Percentiles rank a stretch among this genome's conserved stretches.
Conservation (phyloP, 1,139 yeast species). For the Taphrina pruni region DNA sequence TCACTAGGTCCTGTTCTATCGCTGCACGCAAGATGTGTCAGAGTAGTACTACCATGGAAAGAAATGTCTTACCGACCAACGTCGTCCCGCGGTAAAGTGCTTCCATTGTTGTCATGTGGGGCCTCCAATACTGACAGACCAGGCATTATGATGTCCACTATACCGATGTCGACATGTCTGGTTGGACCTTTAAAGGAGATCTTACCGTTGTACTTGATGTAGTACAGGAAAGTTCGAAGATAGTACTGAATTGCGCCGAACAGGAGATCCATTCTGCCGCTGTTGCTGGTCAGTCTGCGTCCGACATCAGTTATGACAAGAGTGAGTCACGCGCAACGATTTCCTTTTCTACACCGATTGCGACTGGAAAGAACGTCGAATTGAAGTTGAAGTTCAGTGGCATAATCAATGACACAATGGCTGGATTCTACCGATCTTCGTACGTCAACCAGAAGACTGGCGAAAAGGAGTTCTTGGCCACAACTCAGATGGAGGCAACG, state of each 20-base stretch:
- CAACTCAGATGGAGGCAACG: conserved; percentile 86
- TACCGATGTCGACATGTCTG: conserved; percentile 69
- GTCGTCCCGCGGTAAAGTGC: conserved; percentile 38
- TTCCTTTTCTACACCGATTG: conserved; percentile 60
- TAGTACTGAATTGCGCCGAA: conserved; percentile 68
- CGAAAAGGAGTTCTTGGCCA: conserved; percentile 66
- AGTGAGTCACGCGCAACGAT: conserved; percentile 71
- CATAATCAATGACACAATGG: conserved; percentile 69
- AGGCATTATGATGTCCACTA: conserved; percentile 68
- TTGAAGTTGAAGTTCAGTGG: conserved; percentile 70
- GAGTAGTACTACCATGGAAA: conserved; percentile 12
- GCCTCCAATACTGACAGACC: not conserved
- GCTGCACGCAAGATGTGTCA: conserved; percentile 37
- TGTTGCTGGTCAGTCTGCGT: conserved; percentile 44
- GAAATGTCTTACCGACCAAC: conserved; percentile 40
- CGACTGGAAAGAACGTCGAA: conserved; percentile 54
- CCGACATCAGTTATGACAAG: conserved; percentile 54
- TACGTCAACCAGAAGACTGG: conserved; percentile 65
- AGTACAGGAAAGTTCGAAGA: conserved; percentile 59
- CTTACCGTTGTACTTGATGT: conserved; percentile 63
- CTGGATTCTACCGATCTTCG: conserved; percentile 80
- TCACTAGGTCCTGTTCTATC: conserved; percentile 11
- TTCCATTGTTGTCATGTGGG: not conserved
- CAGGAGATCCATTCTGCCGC: conserved; percentile 54
- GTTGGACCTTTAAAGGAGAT: conserved; percentile 72